These are phyloP conservation scores for Aspergillus sp. DNA, from an alignment of 2,329 filamentous ascomycete genomes.

Conservation along the genomic window DNA sequence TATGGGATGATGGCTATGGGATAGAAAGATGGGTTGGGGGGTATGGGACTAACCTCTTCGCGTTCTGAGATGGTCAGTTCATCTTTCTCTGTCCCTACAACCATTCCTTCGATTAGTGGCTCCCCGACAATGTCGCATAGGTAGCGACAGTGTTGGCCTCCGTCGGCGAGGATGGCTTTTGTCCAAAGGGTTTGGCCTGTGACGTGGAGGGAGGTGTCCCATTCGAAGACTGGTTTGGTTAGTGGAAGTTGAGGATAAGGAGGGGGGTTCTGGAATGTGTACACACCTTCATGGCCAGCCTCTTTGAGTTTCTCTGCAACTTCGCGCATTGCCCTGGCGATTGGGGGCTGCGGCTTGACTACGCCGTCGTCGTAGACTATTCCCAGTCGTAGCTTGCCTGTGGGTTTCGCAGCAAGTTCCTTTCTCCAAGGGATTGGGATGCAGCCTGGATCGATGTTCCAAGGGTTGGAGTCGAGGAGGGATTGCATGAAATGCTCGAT, in stretches of 20 bases:
- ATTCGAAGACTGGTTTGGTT: slow-evolving; percentile 28
- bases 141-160: slow-evolving; percentile 30
- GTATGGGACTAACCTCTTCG: slow-evolving; percentile 19
- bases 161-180: slow-evolving; percentile 33
- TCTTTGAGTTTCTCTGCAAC: slow-evolving; percentile 56
- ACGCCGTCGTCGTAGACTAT: slow-evolving; percentile 62
- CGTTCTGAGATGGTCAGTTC: slow-evolving; percentile 23
- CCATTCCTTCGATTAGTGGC: slow-evolving; percentile 35
- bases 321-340: slow-evolving; percentile 56
- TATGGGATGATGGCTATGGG: background rate
- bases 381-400: slow-evolving; percentile 59
- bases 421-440: slow-evolving; percentile 31
- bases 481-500: slow-evolving; percentile 34
- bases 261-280: background rate
- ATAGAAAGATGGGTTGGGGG: background rate
- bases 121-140: slow-evolving; percentile 31
- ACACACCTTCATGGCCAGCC: slow-evolving; percentile 53
- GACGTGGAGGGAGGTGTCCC: slow-evolving; percentile 31
- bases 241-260: background rate
- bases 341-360: slow-evolving; percentile 61
- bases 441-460: slow-evolving; percentile 46
- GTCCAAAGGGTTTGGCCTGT: slow-evolving; percentile 32
- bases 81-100: slow-evolving; percentile 33
- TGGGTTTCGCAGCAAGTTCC: slow-evolving; percentile 24
- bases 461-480: slow-evolving; percentile 23